Evolutionary conservation across 2,329 filamentous ascomycete genomes (phyloP).

Genomic region (Aphanocladium album): DNA sequence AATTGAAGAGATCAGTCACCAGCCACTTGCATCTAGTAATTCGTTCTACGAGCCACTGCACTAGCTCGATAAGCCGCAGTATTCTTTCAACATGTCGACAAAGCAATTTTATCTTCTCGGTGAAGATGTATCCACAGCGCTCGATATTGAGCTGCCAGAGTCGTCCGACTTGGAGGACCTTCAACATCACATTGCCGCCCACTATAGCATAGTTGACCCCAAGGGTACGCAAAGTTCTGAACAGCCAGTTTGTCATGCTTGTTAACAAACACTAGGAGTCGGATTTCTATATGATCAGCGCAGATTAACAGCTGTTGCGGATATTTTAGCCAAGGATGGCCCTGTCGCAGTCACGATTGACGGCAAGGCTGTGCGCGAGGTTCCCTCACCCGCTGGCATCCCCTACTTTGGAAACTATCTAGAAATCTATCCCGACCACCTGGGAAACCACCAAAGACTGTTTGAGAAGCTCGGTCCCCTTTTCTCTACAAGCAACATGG

Average conservation of each 20-base stretch:
- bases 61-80: not conserved
- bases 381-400: constrained; percentile 45
- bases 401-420: constrained; percentile 50
- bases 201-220: constrained; percentile 39
- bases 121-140: constrained; percentile 31
- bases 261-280: constrained; percentile 25
- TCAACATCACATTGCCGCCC: constrained; percentile 34
- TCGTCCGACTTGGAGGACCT: constrained; percentile 32
- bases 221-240: constrained; percentile 25
- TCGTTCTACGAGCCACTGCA: not conserved
- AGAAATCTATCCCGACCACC: constrained; percentile 52
- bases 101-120: constrained; percentile 39
- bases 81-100: constrained; percentile 25
- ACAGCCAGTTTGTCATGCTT: not conserved
- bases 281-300: constrained; percentile 28
- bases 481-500: constrained; percentile 48
- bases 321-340: constrained; percentile 28
- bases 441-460: constrained; percentile 51
- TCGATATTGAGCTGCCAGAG: constrained; percentile 32
- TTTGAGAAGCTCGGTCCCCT: constrained; percentile 49
- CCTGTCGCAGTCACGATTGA: constrained; percentile 43
- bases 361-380: constrained; percentile 41
- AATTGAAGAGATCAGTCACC: not conserved
- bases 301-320: constrained; percentile 28
- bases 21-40: not conserved